Evolutionary conservation across 2,329 filamentous ascomycete genomes (phyloP), one percentile per base, ranked within the genome.

Genomic region (Ascocoryne sarcoides): DNA sequence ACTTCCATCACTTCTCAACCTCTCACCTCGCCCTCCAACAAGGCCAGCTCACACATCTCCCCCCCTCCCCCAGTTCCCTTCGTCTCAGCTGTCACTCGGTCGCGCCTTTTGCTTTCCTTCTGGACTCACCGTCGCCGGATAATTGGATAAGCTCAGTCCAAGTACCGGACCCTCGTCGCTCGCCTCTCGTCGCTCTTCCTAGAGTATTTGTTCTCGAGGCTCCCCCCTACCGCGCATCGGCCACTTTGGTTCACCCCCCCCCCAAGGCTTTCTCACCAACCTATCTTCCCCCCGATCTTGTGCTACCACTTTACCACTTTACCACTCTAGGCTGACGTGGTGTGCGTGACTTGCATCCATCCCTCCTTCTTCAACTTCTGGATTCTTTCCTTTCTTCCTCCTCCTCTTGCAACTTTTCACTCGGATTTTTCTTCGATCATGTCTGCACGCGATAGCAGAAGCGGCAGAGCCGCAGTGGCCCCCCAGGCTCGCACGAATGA

Each of bases 401-500:
- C 54, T 48, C 50, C 55, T 55, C 52, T 51, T 49, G 53, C 47
- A 49, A 46, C 48, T 52, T 55, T 50, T 51, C 49, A 44, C 51
- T 57, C 55, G 43, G 37, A 26, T 31, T 39, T 45, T n/a, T n/a
- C n/a, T n/a, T 38, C 34, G 42, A 50, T 36, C 41, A 57, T 56
- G 53, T 46, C 53, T 42, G 36, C 44, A 43, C 49, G 42, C 45
- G 52, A 52, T 40, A 54, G 49, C 40, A 49, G 49, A 18, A 23
- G 39, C 20, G 29, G n/a, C 39, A 52, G 50, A 57, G 60, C 52
- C 18, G 48, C 54, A 64, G 46, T 57, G 38, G 60, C 67, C 41
- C 44, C 49, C 40, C n/a, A n/a, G n/a, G 63, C 65, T 48, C 72
- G 75, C 45, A 75, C 82, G 61, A 85, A 85, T 63, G 82, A 87